Conservation (phyloP, 371 early-diverging fungal genomes). For the Circinella umbellata region DNA sequence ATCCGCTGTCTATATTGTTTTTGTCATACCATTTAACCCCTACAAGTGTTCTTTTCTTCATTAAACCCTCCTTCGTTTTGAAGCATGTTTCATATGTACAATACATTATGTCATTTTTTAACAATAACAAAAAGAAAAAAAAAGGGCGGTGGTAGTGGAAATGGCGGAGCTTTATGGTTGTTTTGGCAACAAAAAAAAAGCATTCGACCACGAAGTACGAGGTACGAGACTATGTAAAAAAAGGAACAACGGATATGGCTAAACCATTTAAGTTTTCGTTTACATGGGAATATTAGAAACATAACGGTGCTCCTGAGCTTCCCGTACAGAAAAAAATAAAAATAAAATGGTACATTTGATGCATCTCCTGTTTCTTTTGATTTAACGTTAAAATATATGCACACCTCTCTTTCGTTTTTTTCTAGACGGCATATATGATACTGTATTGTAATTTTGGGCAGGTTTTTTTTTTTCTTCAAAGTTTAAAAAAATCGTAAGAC, state of each 20-base stretch:
- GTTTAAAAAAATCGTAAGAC: too few relatives aligned
- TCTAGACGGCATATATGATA: too few relatives aligned
- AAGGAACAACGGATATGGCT: not conserved
- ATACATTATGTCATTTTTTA: not conserved
- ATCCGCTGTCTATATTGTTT: not conserved
- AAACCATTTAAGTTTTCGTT: not conserved
- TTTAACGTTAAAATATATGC: not conserved
- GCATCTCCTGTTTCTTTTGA: not conserved
- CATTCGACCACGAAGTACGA: not conserved
- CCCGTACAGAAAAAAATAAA: conserved; percentile 3
- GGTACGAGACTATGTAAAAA: not conserved
- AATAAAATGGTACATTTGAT: not conserved
- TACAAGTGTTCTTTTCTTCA: not conserved
- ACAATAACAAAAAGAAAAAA: not conserved
- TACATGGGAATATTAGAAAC: conserved; percentile 3
- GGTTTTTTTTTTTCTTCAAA: too few relatives aligned
- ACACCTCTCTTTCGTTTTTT: too few relatives aligned
- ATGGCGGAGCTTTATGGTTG: too few relatives aligned
- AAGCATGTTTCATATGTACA: not conserved
- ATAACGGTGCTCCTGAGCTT: conserved; percentile 8
- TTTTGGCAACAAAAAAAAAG: not conserved
- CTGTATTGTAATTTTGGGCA: too few relatives aligned
- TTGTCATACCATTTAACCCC: conserved; percentile 3
- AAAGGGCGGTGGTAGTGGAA: too few relatives aligned
- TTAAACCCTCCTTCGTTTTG: not conserved